A percentile compares a stretch with the other conserved stretches of the same genome.
Conservation (phyloP, 2,329 filamentous ascomycete genomes). For the Botrytis elliptica region DNA sequence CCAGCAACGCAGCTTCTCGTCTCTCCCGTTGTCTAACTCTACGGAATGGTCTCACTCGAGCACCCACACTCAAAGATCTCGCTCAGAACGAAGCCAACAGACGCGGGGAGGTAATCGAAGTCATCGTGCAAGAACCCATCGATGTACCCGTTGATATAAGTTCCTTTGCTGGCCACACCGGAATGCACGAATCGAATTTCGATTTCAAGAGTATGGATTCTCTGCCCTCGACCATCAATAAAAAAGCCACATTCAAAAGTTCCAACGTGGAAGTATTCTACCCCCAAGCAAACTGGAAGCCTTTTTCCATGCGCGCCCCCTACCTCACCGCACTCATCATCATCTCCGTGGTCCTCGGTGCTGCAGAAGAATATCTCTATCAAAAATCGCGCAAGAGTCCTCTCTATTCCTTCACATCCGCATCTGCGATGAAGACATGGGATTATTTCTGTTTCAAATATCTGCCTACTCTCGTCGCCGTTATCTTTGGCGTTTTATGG, state of each 20-base stretch:
- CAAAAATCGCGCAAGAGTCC: slow-evolving; percentile 48
- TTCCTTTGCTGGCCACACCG: slow-evolving; percentile 30
- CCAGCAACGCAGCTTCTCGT: slow-evolving; percentile 16
- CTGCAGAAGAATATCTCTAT: slow-evolving; percentile 55
- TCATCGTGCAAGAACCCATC: slow-evolving; percentile 47
- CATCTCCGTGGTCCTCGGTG: slow-evolving; percentile 53
- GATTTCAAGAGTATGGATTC: slow-evolving; percentile 28
- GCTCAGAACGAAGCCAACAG: slow-evolving; percentile 60
- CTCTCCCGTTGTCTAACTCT: slow-evolving; percentile 31
- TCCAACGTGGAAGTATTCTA: slow-evolving; percentile 54
- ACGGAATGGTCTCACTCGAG: slow-evolving; percentile 33
- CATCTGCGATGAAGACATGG: slow-evolving; percentile 50
- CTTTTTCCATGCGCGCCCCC: slow-evolving; percentile 62
- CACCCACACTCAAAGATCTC: slow-evolving; percentile 48
- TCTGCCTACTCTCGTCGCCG: slow-evolving; percentile 58
- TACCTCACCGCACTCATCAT: slow-evolving; percentile 56
- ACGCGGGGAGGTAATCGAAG: slow-evolving; percentile 58
- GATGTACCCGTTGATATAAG: slow-evolving; percentile 33
- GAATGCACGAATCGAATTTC: slow-evolving; percentile 19
- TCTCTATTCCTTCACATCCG: slow-evolving; percentile 46
- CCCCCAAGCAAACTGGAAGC: slow-evolving; percentile 65
- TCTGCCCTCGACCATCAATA: slow-evolving; percentile 25
- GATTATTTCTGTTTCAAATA: slow-evolving; percentile 65
- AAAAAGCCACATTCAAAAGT: slow-evolving; percentile 33
- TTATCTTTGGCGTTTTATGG: slow-evolving; percentile 64